These are phyloP conservation scores for Lactarius psammicola DNA, from an alignment of 768 basidiomycete genomes.

Conservation along the genomic window DNA sequence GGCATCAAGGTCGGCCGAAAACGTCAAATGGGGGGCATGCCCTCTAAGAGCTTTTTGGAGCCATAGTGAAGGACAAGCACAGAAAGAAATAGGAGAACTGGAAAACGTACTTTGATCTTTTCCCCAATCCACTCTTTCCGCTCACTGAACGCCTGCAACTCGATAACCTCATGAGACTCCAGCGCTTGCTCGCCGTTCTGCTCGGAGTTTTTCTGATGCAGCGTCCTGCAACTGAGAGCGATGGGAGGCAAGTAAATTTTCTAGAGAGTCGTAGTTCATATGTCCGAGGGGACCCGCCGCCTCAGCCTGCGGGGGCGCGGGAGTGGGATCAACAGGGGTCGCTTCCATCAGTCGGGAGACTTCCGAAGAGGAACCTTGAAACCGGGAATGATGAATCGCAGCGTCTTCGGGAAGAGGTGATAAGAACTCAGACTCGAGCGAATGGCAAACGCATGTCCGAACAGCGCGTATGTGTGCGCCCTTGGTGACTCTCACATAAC, in stretches of 20 bases:
- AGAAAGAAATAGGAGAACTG: constrained; percentile 14
- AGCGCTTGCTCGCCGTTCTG: constrained; percentile 60
- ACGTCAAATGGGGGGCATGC: constrained; percentile 76
- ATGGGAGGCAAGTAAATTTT: constrained; percentile 1
- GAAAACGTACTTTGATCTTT: constrained; percentile 65
- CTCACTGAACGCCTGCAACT: constrained; percentile 81
- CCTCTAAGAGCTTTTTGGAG: constrained; percentile 62
- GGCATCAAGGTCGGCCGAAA: constrained; percentile 67
- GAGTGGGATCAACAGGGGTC: constrained; percentile 1
- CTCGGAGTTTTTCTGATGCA: constrained; percentile 2
- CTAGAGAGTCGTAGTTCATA: constrained; percentile 16
- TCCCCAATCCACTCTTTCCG: constrained; percentile 88
- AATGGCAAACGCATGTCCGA: constrained; percentile 15
- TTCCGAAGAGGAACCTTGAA: constrained; percentile 10
- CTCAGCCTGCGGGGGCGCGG: constrained; percentile 13
- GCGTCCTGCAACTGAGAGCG: neutral
- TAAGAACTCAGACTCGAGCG: neutral
- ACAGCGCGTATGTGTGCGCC: neutral
- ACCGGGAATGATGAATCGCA: constrained; percentile 8
- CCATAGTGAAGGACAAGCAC: constrained; percentile 3
- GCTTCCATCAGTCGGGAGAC: constrained; percentile 18
- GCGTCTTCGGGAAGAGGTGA: neutral
- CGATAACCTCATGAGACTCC: constrained; percentile 79
- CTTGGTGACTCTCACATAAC: neutral
- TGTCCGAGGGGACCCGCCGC: constrained; percentile 25